Conservation (phyloP, 257 asterid species). For the Solanum chmielewskii region DNA sequence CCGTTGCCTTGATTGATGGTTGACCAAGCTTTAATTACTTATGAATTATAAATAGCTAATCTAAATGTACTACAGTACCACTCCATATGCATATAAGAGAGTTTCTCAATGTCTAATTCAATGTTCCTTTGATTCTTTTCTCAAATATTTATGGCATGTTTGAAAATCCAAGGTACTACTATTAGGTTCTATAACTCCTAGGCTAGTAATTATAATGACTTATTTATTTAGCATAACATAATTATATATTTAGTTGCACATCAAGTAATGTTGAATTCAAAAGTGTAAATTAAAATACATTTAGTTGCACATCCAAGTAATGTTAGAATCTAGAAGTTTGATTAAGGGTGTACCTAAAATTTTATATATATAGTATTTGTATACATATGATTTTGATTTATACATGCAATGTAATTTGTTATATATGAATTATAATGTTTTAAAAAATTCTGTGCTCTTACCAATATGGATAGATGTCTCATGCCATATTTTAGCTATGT, state of each 20-base stretch:
- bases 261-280: not conserved
- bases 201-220: not conserved
- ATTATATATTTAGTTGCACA: not conserved
- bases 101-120: not conserved
- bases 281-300: not conserved
- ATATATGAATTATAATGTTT: not conserved
- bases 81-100: not conserved
- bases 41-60: not conserved
- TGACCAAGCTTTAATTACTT: not conserved
- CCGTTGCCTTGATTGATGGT: not conserved
- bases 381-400: not conserved
- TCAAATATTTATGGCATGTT: not conserved
- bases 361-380: too few relatives aligned
- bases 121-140: not conserved
- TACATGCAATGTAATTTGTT: not conserved
- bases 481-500: not conserved
- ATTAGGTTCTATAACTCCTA: not conserved
- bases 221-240: not conserved
- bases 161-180: not conserved
- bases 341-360: not conserved
- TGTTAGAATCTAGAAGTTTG: not conserved
- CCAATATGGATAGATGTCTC: not conserved
- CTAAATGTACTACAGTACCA: not conserved
- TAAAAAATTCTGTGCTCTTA: not conserved
- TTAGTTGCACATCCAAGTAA: not conserved